These are phyloP conservation scores for Starmerella geochares DNA, from an alignment of 805 yeast genomes.

Conservation along the genomic window DNA sequence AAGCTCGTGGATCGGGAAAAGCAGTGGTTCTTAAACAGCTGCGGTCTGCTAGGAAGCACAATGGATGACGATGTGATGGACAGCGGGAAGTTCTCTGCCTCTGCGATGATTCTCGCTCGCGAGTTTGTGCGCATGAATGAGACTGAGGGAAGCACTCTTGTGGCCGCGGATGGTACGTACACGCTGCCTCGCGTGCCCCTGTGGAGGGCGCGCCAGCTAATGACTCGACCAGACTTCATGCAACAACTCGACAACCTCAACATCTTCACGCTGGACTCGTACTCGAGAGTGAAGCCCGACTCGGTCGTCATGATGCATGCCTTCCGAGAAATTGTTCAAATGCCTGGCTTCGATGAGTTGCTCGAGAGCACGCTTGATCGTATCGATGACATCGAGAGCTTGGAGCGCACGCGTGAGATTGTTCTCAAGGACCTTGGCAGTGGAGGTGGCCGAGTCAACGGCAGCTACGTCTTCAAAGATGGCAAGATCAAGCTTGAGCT, in stretches of 20 bases:
- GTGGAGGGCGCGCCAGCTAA: conserved; percentile 74
- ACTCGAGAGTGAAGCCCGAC: conserved; percentile 63
- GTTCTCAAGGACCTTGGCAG: conserved; percentile 57
- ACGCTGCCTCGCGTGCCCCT: conserved; percentile 62
- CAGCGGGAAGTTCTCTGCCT: conserved; percentile 60
- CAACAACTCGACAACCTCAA: conserved; percentile 65
- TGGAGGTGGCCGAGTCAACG: conserved; percentile 19
- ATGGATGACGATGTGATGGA: conserved; percentile 91
- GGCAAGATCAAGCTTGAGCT: conserved; percentile 20
- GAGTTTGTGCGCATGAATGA: conserved; percentile 60
- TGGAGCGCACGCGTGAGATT: conserved; percentile 68
- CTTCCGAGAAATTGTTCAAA: conserved; percentile 62
- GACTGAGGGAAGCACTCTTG: conserved; percentile 25
- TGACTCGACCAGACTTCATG: conserved; percentile 77
- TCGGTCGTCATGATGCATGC: conserved; percentile 86
- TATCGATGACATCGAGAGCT: conserved; percentile 63
- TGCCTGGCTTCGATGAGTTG: conserved; percentile 60
- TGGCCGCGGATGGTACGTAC: conserved; percentile 12
- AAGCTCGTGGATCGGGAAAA: conserved; percentile 66
- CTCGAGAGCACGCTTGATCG: conserved; percentile 56
- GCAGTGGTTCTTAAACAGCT: conserved; percentile 76
- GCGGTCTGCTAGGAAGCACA: conserved; percentile 61
- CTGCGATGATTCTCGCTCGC: conserved; percentile 63
- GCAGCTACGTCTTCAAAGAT: conserved; percentile 22
- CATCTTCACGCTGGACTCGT: conserved; percentile 67